Evolutionary conservation across 208 protist species (phyloP).

Genomic region (Crithidia expoeki): DNA sequence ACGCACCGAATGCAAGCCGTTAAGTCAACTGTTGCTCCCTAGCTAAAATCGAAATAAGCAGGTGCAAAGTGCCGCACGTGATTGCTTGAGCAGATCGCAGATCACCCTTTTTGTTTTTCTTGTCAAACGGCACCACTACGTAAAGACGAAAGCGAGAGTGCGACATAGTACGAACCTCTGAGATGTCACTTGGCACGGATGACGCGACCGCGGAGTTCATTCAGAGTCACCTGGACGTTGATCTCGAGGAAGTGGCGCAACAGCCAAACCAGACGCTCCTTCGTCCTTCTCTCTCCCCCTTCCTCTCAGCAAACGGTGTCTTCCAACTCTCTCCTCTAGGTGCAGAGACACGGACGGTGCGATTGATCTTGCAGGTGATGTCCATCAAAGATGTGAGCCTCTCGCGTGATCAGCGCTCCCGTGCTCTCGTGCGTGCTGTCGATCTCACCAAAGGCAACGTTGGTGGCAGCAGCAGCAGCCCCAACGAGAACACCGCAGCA

Average conservation of each 20-base stretch:
- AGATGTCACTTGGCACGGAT: constrained; percentile 23
- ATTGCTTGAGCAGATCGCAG: too few relatives aligned
- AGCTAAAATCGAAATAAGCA: too few relatives aligned
- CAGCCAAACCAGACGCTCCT: constrained; percentile 16
- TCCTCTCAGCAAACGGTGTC: constrained; percentile 15
- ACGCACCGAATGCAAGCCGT: too few relatives aligned
- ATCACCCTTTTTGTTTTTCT: too few relatives aligned
- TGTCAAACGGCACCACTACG: too few relatives aligned
- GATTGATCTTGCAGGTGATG: constrained; percentile 63
- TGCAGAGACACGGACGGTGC: not conserved
- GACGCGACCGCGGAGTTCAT: constrained; percentile 38
- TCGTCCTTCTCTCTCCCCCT: constrained; percentile 27
- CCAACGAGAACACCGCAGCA: not conserved
- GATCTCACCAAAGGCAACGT: constrained; percentile 1
- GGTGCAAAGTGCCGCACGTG: too few relatives aligned
- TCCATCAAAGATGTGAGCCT: constrained; percentile 63
- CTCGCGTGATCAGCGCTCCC: constrained; percentile 51
- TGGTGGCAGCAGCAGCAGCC: not conserved
- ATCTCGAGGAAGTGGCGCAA: constrained; percentile 51
- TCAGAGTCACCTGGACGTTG: constrained; percentile 46
- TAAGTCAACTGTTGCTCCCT: too few relatives aligned
- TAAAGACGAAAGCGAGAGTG: too few relatives aligned
- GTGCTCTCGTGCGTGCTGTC: constrained; percentile 32
- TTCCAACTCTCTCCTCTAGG: not conserved
- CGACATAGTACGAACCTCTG: not conserved